Evolutionary conservation across 2,329 filamentous ascomycete species (phyloP), one percentile per base, ranked within the genome.

Genomic region (Talaromyces atroroseus): DNA sequence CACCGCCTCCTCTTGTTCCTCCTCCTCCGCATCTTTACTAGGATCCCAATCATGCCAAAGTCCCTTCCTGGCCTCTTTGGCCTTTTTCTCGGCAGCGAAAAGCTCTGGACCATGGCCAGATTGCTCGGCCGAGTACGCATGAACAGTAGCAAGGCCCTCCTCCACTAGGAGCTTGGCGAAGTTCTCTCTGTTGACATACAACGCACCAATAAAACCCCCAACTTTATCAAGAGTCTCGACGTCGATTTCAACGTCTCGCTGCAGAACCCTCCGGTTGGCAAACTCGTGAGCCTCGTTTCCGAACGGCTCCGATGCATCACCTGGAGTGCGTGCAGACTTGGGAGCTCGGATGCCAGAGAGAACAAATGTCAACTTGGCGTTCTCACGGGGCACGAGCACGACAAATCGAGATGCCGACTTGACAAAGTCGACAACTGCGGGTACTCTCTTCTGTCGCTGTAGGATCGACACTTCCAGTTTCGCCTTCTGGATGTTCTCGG

Each of bases 331-430:
- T 12, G 92, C 90, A 45, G 92, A 94, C 62, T 89, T 85, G 16
- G 94, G 94, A 14, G 90, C 90, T 58, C 91, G 89, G 63, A 99
- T 94, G 49, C 94, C 92, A 53, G 89, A 92, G 49, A 99, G 84
- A 3, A 99, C 92, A 69, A 99, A 87, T 1, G 92, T 99, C 59
- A 99, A 80, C 78, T 96, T 97, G 68, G 92, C 86, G 66, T 90
- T 91, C 70, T 99, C 94, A 36, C 92, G 87, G 48, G 94, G 92
- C 49, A 99, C 85, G 10, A 99, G 79, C 36, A 99, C 81, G 24
- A 90, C 95, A 74, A 97, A 99, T 63, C 94, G 85, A 42, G 92
- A 95, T 29, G 89, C 94, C n/a, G 91, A 89, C 76, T 97, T 96
- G 78, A 95, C 94, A 72, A 95, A 99, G 73, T 99, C 94, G 44